Evolutionary conservation across 345 rosid species (phyloP), one percentile per base, ranked within the genome.

Genomic region (Moricandia arvensis): DNA sequence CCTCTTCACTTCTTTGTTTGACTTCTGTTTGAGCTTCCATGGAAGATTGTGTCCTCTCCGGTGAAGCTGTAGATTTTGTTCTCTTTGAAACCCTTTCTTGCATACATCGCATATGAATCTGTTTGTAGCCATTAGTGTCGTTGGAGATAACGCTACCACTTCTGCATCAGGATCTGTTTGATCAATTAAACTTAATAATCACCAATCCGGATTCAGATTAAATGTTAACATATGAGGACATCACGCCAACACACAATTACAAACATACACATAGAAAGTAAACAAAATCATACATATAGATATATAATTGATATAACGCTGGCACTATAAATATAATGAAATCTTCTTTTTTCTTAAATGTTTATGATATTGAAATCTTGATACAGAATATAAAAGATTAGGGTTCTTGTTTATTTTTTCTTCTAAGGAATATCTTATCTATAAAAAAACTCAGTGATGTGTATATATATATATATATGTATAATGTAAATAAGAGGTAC

Each of bases 11-110:
- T 91, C 94, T 77, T 91, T 89, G 65, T 85, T 91, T 54, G 84
- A 86, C 80, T 91, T 89, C 84, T 89, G 91, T 82, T 80, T 89
- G 5, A 89, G 90, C 82, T 87, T 91, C 94, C 94, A 91, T 47
- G 97, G 97, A 17, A 91, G 87, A 69, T 91, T 91, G 79, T 91
- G 94, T 81, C 95, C 94, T 83, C 94, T 83, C 79, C 94, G 85
- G 82, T 91, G 94, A 59, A 91, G 97, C 73, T 91, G 93, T 59
- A 91, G 83, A 75, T 91, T 91, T 57, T 91, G 97, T 78, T 89
- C 94, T 74, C 97, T 87, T 79, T 89, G 95, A 69, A 91, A 91
- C 70, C 97, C 94, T 84, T 91, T 91, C 82, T 84, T 86, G 83
- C 94, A 91, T 45, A 91, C 94, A 84, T 87, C 94, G 55, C 97